Evolutionary conservation across 805 yeast genomes (phyloP), one percentile per base, ranked within the genome.

Genomic region (Candida yuanshanica): DNA sequence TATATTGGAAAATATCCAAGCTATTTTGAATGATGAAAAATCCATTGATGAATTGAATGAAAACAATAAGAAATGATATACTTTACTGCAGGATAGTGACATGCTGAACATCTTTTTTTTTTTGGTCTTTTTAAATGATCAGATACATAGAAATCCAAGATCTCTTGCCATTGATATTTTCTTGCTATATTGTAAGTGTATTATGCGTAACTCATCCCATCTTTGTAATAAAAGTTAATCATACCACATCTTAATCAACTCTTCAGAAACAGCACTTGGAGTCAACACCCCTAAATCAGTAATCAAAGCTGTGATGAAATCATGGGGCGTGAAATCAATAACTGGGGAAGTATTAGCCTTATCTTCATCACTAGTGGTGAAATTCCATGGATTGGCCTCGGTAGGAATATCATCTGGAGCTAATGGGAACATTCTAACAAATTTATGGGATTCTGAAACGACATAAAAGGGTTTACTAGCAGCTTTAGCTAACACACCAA

Each of bases 201-300:
- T 12, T 14, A 13, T 8, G n/a, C 9, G 13, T 20, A 6, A 11
- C 8, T 20, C 7, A 13, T 20, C 13, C 35, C 27, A 26, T 10
- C 27, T 12, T 11, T 24, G 5, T 24, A 4, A 7, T 10, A 24
- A 17, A 13, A 29, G 17, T 61, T 61, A 90, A 63, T 90, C 97
- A 56, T 89, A 90, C 97, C 97, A 93, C 79, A 93, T 88, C 65
- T 93, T 93, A 60, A 93, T 93, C 63, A 93, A 74, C 65, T 93
- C 99, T 62, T 93, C 99, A n/a, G 95, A 83, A 17, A 93, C 99
- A 0, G 98, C 98, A 45, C 95, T 83, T 11, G 99, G 96, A 7
- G 99, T 93, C 51, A 93, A 72, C 1, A 93, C 97, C 14, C 99
- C 99, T 48, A 93, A 70, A 61, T 93, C 99, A 4, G 99, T 91